A percentile compares a stretch with the other conserved stretches of the same genome.
phyloP scores from a whole-genome alignment of 2,329 filamentous ascomycete species.

The Beauveria sp. region DNA sequence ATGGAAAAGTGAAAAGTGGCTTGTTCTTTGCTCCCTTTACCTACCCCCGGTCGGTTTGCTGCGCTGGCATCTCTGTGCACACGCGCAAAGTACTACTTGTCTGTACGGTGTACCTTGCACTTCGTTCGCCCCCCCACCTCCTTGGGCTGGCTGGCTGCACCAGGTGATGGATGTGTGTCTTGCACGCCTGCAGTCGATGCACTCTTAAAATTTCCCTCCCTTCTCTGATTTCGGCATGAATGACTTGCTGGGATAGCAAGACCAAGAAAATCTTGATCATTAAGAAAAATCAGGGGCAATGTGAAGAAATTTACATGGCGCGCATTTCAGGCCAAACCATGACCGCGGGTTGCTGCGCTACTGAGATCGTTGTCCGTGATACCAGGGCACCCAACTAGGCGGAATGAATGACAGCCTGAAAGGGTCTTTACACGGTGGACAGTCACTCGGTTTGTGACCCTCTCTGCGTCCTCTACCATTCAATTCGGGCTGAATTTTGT shows the following conservation, averaged over 20 bases:
- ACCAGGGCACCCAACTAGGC: neutral
- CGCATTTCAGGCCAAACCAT: neutral
- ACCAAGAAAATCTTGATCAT: neutral
- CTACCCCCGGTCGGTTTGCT: neutral
- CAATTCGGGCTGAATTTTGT: neutral
- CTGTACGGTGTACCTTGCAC: neutral
- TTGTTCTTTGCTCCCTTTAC: too few relatives aligned
- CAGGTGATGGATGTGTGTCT: neutral
- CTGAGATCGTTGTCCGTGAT: neutral
- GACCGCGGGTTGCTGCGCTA: neutral
- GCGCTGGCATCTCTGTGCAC: neutral
- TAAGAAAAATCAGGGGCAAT: too few relatives aligned
- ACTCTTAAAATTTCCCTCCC: too few relatives aligned
- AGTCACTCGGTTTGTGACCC: neutral
- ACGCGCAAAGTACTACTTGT: neutral
- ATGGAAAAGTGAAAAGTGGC: too few relatives aligned
- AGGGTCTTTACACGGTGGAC: neutral
- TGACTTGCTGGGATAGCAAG: neutral
- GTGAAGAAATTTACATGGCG: neutral
- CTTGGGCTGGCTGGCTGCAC: neutral
- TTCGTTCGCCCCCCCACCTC: neutral
- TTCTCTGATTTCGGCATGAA: too few relatives aligned
- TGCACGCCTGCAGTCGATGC: neutral
- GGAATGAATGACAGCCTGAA: neutral
- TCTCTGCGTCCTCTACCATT: neutral